A percentile compares a stretch with the other conserved stretches of the same genome.
phyloP scores from a whole-genome alignment of 176 grass and related monocot genomes.

The Carex cristatella region DNA sequence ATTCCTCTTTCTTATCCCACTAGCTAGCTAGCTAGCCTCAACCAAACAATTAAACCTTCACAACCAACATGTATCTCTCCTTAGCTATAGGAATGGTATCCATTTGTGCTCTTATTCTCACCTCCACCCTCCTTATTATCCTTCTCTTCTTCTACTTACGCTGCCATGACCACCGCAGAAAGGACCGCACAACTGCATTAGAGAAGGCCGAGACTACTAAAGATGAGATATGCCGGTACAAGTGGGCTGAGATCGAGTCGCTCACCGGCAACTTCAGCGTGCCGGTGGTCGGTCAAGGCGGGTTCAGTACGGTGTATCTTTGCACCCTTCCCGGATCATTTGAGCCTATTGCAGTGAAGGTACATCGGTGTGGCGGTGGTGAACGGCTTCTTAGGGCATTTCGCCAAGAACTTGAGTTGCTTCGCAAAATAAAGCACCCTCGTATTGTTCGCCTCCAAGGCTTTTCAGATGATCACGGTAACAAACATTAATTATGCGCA shows the following conservation, averaged over 20 bases:
- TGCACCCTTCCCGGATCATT: slow-evolving; percentile 15
- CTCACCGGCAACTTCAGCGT: slow-evolving; percentile 59
- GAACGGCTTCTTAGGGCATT: slow-evolving; percentile 48
- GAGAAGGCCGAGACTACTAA: not conserved
- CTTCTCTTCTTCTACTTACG: slow-evolving; percentile 4
- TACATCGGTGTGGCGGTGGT: slow-evolving; percentile 54
- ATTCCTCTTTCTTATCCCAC: slow-evolving; percentile 4
- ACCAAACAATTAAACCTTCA: not conserved
- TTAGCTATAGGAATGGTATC: not conserved
- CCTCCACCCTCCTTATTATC: not conserved
- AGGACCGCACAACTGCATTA: not conserved
- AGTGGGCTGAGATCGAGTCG: slow-evolving; percentile 53
- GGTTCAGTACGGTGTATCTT: slow-evolving; percentile 78
- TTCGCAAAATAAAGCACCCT: slow-evolving; percentile 54
- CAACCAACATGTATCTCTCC: slow-evolving; percentile 13
- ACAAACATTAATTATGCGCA: not conserved
- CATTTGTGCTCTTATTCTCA: slow-evolving; percentile 12
- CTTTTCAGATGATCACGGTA: slow-evolving; percentile 76
- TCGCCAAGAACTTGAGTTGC: slow-evolving; percentile 75
- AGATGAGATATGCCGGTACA: slow-evolving; percentile 24
- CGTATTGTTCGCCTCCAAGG: slow-evolving; percentile 61
- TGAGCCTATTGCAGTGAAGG: slow-evolving; percentile 45
- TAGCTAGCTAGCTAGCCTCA: not conserved
- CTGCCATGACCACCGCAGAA: not conserved
- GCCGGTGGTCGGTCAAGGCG: slow-evolving; percentile 62